These are phyloP conservation scores for Leucogyrophana mollusca DNA, from an alignment of 768 basidiomycete species.

Conservation along the genomic window DNA sequence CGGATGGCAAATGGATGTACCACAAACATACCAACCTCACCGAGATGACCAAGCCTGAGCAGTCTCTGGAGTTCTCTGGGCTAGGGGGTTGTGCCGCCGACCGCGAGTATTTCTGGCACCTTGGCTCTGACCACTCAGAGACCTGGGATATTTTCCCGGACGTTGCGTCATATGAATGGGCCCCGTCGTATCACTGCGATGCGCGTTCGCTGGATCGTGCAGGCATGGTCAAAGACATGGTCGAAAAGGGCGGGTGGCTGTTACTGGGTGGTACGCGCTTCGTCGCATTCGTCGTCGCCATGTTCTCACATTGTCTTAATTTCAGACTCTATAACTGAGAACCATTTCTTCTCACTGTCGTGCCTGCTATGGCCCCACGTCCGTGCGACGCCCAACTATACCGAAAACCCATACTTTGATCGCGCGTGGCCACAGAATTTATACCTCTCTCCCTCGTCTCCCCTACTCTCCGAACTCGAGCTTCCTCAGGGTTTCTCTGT, in stretches of 20 bases:
- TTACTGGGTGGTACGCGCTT: slow-evolving; percentile 53
- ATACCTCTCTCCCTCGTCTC: slow-evolving; percentile 56
- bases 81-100: slow-evolving; percentile 62
- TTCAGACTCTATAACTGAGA: slow-evolving; percentile 67
- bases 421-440: slow-evolving; percentile 65
- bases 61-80: slow-evolving; percentile 53
- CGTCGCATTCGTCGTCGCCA: background rate
- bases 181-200: slow-evolving; percentile 44
- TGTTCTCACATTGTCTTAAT: background rate
- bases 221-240: slow-evolving; percentile 52
- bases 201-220: slow-evolving; percentile 40
- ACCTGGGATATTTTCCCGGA: slow-evolving; percentile 53
- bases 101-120: slow-evolving; percentile 63
- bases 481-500: slow-evolving; percentile 57
- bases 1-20: slow-evolving; percentile 40
- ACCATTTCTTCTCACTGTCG: slow-evolving; percentile 73
- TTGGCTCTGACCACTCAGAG: slow-evolving; percentile 48
- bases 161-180: slow-evolving; percentile 54
- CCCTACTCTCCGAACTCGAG: slow-evolving; percentile 28
- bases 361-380: slow-evolving; percentile 68
- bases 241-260: slow-evolving; percentile 71
- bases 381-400: slow-evolving; percentile 62
- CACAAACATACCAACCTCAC: slow-evolving; percentile 33
- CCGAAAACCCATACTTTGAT: slow-evolving; percentile 52
- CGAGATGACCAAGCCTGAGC: slow-evolving; percentile 36